A percentile compares a stretch with the other conserved stretches of the same genome.
These are phyloP conservation scores for Leishmania braziliensis DNA, from an alignment of 208 protist species.

Conservation along the genomic window DNA sequence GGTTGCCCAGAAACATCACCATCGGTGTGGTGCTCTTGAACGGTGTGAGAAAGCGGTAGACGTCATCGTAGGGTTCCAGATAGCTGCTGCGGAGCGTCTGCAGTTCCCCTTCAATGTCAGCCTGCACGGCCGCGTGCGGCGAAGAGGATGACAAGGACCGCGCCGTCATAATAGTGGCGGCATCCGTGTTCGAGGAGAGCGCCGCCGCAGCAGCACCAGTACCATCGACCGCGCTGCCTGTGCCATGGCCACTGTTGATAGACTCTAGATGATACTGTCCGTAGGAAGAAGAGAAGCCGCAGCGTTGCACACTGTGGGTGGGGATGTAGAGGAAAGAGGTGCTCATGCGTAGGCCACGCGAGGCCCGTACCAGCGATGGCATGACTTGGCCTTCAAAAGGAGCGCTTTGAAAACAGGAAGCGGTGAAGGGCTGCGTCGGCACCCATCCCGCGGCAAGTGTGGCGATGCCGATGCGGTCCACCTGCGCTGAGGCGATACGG, in stretches of 20 bases:
- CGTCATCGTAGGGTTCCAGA: conserved; percentile 37
- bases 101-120: conserved; percentile 41
- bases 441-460: neutral
- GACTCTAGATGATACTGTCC: neutral
- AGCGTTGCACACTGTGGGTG: conserved; percentile 1
- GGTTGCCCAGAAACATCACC: conserved; percentile 92
- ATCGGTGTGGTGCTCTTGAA: conserved; percentile 70
- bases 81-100: conserved; percentile 28
- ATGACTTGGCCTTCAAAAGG: neutral
- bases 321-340: neutral
- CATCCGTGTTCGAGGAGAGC: too few species aligned
- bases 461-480: neutral
- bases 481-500: neutral
- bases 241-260: neutral
- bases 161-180: neutral
- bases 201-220: neutral
- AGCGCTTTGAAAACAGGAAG: too few species aligned
- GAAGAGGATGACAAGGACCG: neutral
- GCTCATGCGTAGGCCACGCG: neutral
- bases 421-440: neutral
- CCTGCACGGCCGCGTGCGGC: conserved; percentile 16
- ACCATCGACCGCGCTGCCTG: neutral
- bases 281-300: neutral
- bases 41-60: conserved; percentile 40
- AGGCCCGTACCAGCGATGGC: neutral